Base-by-base conservation (phyloP, 2,329 filamentous ascomycete genomes). In the Aspergillus candidus region DNA sequence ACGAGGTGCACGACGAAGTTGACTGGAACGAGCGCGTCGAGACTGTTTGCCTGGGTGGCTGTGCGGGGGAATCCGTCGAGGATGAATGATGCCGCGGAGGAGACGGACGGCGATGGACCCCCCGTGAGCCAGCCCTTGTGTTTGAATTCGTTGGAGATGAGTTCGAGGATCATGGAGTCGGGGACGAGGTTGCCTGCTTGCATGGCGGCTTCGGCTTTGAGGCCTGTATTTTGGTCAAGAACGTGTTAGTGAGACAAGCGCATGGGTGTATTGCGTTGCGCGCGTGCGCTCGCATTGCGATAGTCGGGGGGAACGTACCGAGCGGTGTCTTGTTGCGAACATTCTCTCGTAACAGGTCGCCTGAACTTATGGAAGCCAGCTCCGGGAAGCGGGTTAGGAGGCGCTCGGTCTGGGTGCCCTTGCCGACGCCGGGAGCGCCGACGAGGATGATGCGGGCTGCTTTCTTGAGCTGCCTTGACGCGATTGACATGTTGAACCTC, bases 21-120 rank as follows among this genome's bases (percentile, higher is more conserved):
- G 65, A 98, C 90, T n/a, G 91, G 89, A 29, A 97, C 79, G 30
- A 96, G 76, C 36, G 73, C 71, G 62, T 94, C 89, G 38, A 97
- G 78, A 45, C 83, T 83, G 34, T 71, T 66, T 22, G 90, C 93
- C 69, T 98, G 93, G 3, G 73, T 63, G 1, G 86, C 85, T 6
- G 88, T 98, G 53, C 93, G 85, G 2, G 93, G 93, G 68, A 97
- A 98, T 12, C 93, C 93, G 64, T 98, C 93, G 41, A 98, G 84
- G 52, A 98, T 86, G 66, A 96, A 97, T 1, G 89, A 95, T 7
- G 89, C 88, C 1, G 80, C 73, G 0, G 89, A 86, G 50, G 84
- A 77, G 34, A 93, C 78, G 38, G 83, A 63, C 47, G 46, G 61
- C 61, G 44, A 68, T 15, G 54, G 7, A 4, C 22, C 43, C 10